Percentiles rank a stretch among this genome's conserved stretches.
These are phyloP conservation scores for Diplotaxis tenuifolia DNA, from an alignment of 345 rosid genomes.

Conservation along the genomic window DNA sequence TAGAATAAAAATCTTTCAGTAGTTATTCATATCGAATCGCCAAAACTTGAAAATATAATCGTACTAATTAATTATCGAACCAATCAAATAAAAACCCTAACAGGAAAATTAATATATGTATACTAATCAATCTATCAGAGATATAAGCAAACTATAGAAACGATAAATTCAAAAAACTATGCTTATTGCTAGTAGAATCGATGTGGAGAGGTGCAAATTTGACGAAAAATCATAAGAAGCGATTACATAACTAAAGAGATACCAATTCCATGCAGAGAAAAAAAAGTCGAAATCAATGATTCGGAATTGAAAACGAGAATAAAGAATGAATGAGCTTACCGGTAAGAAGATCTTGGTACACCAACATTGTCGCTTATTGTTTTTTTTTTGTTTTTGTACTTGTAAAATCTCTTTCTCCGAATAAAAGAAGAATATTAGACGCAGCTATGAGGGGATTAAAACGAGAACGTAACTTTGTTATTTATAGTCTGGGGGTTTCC, in stretches of 20 bases:
- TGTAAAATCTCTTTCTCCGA: conserved; percentile 29
- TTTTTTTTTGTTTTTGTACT: conserved; percentile 28
- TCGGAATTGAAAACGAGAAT: neutral
- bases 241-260: conserved; percentile 25
- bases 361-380: conserved; percentile 76
- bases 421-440: conserved; percentile 16
- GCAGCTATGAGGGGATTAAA: conserved; percentile 35
- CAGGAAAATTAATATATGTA: neutral
- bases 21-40: neutral
- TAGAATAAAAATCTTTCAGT: neutral
- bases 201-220: neutral
- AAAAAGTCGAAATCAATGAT: neutral
- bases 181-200: neutral
- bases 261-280: neutral
- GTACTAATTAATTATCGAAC: neutral
- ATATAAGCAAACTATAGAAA: conserved; percentile 4
- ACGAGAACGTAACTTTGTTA: neutral
- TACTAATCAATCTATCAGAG: conserved; percentile 1
- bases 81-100: neutral
- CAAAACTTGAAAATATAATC: neutral
- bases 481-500: conserved; percentile 36
- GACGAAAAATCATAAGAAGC: neutral
- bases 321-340: conserved; percentile 37
- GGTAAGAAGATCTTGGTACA: conserved; percentile 75
- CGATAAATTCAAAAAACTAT: neutral